Evolutionary conservation across 495 filamentous ascomycete species (phyloP), one percentile per base, ranked within the genome.

Genomic region (Parachaetomium inaequale): DNA sequence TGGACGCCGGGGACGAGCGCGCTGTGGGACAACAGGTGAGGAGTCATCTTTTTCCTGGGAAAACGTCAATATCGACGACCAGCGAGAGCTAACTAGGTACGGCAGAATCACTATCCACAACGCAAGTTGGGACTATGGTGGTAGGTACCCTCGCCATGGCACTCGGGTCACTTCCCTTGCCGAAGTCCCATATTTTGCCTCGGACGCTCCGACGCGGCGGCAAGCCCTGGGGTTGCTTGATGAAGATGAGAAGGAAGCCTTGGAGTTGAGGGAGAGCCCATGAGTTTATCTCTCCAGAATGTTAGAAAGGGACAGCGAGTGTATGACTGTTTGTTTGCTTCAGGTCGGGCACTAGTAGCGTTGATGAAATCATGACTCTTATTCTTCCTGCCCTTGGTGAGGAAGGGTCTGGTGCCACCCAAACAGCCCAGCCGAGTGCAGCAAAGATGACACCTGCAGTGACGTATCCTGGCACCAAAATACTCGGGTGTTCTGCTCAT

Each of bases 61-160:
- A n/a, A n/a, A n/a, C n/a, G n/a, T n/a, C n/a, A n/a, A n/a, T 46
- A 2, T 46, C 42, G 5, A 23, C 19, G n/a, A n/a, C n/a, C n/a
- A 46, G 19, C 42, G 5, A 5, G 5, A 11, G 19, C 42, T 46
- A 23, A 46, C 42, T 7, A 6, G 5, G 32, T 34, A 7, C 19
- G 19, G 10, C 51, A 86, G 86, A 46, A 85, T 88, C 46, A 87
- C 85, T 0, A 87, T 88, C 29, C 85, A 88, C 64, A 87, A 85
- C 60, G 85, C 84, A 1, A 84, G 79, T 66, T 88, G 85, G 84
- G 86, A 88, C 60, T 88, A 87, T 70, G 84, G 82, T 36, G 85
- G 83, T 15, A 78, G 75, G 11, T 74, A 88, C 68, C 84, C 85
- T 0, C 76, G 85, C 43, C 85, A 88, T 68, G 85, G 85, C 26